Evolutionary conservation across 225 moss, liverwort and hornwort genomes (phyloP).

Genomic region (Marchantia polymorpha): DNA sequence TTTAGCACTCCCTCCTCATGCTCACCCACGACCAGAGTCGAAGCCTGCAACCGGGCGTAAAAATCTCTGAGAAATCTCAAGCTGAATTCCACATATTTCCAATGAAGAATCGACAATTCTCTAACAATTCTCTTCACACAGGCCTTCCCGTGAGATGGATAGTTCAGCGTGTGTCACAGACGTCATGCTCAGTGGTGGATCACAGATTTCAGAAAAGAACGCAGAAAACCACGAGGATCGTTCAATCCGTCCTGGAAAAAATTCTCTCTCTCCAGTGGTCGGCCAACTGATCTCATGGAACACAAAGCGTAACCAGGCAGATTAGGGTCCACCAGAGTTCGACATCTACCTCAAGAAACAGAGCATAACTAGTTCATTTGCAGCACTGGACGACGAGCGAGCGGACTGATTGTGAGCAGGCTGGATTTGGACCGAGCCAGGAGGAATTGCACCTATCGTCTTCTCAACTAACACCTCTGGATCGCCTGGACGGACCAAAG

Average conservation of each 20-base stretch:
- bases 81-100: neutral
- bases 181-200: neutral
- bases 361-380: neutral
- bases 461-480: too few relatives aligned
- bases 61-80: neutral
- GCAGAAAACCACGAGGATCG: neutral
- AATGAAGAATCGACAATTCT: neutral
- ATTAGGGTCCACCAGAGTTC: neutral
- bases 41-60: slow-evolving; percentile 43
- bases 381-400: neutral
- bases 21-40: slow-evolving; percentile 75
- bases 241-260: neutral
- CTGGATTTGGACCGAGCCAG: neutral
- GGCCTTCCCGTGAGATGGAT: neutral
- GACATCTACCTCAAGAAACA: neutral
- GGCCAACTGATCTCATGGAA: neutral
- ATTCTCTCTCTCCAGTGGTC: neutral
- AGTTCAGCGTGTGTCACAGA: neutral
- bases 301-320: neutral
- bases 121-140: neutral
- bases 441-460: neutral
- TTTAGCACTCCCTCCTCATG: slow-evolving; percentile 74
- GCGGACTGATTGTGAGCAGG: neutral
- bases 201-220: neutral
- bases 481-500: neutral